Conservation (phyloP, 352 stramenopile genomes). For the Pythium angustatum region DNA sequence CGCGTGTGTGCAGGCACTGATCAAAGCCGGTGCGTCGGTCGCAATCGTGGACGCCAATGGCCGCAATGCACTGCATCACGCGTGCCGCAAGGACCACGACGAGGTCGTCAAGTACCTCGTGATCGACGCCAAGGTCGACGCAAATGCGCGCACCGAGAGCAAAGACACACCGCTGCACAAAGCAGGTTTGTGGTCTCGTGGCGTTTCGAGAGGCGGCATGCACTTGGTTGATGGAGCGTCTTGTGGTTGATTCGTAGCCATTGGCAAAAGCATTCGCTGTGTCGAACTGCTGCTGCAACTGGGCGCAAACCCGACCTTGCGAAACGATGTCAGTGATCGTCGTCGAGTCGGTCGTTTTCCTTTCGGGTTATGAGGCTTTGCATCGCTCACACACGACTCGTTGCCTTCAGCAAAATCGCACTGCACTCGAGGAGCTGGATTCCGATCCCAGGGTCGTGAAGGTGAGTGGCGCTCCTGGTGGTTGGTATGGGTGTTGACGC, state of each 20-base stretch:
- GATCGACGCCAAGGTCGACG: slow-evolving; percentile 44
- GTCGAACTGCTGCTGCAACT: slow-evolving; percentile 63
- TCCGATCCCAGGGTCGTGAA: slow-evolving; percentile 27
- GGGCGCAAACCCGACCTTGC: slow-evolving; percentile 53
- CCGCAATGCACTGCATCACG: slow-evolving; percentile 75
- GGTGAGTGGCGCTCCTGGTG: too few relatives aligned
- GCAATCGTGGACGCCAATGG: slow-evolving; percentile 48
- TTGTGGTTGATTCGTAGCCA: slow-evolving; percentile 6
- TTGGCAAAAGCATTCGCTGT: slow-evolving; percentile 54
- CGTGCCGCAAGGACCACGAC: slow-evolving; percentile 74
- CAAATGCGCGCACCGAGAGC: slow-evolving; percentile 64
- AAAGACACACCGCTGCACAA: slow-evolving; percentile 80
- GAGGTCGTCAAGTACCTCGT: slow-evolving; percentile 61
- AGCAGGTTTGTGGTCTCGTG: slow-evolving; percentile 41
- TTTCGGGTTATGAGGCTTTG: too few relatives aligned
- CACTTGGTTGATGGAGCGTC: not conserved
- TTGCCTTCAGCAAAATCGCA: slow-evolving; percentile 58
- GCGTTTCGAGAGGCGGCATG: not conserved
- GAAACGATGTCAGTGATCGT: slow-evolving; percentile 53
- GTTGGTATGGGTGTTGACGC: too few relatives aligned
- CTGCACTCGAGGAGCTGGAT: slow-evolving; percentile 64
- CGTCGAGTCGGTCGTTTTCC: not conserved
- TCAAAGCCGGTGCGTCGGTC: slow-evolving; percentile 47
- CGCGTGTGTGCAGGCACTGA: slow-evolving; percentile 52
- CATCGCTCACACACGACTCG: not conserved